phyloP scores from a whole-genome alignment of 179 eudicot species.

The Beta corolliflora region DNA sequence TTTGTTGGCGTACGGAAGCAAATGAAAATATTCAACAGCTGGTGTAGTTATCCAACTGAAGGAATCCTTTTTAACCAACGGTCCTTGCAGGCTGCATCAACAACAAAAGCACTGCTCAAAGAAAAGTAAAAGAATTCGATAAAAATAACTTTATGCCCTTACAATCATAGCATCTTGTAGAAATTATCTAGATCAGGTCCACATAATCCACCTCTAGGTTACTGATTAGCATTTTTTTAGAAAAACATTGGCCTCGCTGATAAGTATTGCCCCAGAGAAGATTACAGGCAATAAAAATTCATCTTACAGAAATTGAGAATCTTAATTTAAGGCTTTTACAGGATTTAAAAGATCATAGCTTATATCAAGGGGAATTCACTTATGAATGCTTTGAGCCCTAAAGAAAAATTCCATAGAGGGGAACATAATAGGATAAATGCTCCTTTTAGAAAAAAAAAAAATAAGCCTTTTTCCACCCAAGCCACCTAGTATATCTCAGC shows the following conservation, averaged over 20 bases:
- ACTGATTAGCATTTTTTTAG: not conserved
- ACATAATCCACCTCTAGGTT: not conserved
- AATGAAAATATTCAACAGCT: conserved; percentile 64
- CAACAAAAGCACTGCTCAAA: conserved; percentile 18
- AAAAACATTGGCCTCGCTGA: not conserved
- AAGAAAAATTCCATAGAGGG: not conserved
- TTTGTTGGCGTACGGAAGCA: conserved; percentile 67
- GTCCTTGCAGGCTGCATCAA: conserved; percentile 67
- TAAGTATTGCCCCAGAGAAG: not conserved
- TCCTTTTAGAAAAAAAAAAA: not conserved
- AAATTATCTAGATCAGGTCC: not conserved
- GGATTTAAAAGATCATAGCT: not conserved
- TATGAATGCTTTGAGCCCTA: not conserved
- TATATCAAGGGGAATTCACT: not conserved
- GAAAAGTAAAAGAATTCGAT: not conserved
- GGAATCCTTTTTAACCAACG: conserved; percentile 48
- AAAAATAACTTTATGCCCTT: no score
- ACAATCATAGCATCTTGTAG: not conserved
- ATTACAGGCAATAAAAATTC: not conserved
- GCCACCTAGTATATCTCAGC: not conserved
- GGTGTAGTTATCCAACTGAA: conserved; percentile 53
- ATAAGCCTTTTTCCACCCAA: not conserved
- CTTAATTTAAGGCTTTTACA: not conserved
- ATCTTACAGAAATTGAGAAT: not conserved
- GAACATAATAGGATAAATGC: not conserved